Conservation (phyloP, 805 yeast species). For the Ogataea minuta region DNA sequence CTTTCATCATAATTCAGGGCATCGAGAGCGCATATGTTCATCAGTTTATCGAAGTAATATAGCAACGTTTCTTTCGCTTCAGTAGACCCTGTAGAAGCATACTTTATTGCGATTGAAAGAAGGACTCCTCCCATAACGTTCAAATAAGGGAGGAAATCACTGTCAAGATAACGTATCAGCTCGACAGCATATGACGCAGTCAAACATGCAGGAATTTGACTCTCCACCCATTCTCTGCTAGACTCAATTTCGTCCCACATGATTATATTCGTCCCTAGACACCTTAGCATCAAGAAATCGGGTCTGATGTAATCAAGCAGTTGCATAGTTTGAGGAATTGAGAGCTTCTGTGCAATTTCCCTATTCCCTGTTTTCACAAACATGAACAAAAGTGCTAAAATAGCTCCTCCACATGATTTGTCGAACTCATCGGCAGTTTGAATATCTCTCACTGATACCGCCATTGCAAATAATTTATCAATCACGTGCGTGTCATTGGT, state of each 20-base stretch:
- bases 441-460: conserved; percentile 59
- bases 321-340: conserved; percentile 57
- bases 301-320: conserved; percentile 74
- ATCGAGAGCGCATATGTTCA: conserved; percentile 41
- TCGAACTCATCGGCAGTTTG: conserved; percentile 59
- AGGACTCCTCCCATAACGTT: conserved; percentile 74
- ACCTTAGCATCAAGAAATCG: conserved; percentile 65
- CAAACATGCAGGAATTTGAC: conserved; percentile 52
- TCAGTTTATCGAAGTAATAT: conserved; percentile 51
- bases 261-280: conserved; percentile 61
- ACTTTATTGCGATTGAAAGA: conserved; percentile 69
- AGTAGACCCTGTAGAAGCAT: conserved; percentile 65
- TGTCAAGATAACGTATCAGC: conserved; percentile 40
- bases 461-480: conserved; percentile 56
- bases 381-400: conserved; percentile 71
- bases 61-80: conserved; percentile 56
- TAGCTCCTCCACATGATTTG: conserved; percentile 69
- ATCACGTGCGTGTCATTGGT: conserved; percentile 60
- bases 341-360: conserved; percentile 58
- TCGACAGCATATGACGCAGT: conserved; percentile 30
- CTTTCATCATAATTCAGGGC: conserved; percentile 55
- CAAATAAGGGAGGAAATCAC: conserved; percentile 61
- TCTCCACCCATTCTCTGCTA: conserved; percentile 52
- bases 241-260: conserved; percentile 66
- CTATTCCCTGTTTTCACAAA: conserved; percentile 64